Conservation (phyloP, 176 grass and related monocot species). For the Hyparrhenia diplandra region DNA sequence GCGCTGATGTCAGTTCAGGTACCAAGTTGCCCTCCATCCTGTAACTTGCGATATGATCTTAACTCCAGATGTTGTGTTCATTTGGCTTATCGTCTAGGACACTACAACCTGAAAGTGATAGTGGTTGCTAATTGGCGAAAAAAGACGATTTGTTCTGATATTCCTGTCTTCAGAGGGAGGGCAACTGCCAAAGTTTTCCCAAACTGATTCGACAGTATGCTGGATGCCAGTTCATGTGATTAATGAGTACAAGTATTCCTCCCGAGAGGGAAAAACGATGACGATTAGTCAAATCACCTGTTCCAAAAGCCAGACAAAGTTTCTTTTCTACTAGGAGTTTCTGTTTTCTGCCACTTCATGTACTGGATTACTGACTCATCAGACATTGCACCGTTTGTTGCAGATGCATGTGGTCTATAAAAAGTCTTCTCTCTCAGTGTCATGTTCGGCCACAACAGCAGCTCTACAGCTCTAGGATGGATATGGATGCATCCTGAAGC, state of each 20-base stretch:
- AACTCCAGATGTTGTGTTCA: not conserved
- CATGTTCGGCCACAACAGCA: conserved; percentile 35
- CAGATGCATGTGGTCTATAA: conserved; percentile 15
- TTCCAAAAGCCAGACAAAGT: not conserved
- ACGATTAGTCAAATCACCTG: conserved; percentile 13
- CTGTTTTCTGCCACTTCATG: conserved; percentile 33
- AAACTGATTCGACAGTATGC: conserved; percentile 18
- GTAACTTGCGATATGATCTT: not conserved
- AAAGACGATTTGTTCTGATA: conserved; percentile 19
- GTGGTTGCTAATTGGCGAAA: not conserved
- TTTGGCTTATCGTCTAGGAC: not conserved
- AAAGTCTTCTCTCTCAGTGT: not conserved
- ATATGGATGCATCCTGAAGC: not conserved
- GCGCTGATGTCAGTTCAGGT: conserved; percentile 17
- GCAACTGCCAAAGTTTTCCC: conserved; percentile 2
- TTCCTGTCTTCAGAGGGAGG: conserved; percentile 35
- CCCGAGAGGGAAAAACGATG: not conserved
- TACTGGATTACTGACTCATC: conserved; percentile 34
- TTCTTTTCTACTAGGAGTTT: not conserved
- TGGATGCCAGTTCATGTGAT: conserved; percentile 14
- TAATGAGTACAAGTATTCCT: conserved; percentile 12
- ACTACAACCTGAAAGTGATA: conserved; percentile 19
- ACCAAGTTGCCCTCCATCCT: conserved; percentile 19
- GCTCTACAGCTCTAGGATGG: not conserved
- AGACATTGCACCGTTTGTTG: conserved; percentile 15